Base-by-base conservation (phyloP, 495 filamentous ascomycete genomes). In the Chlorociboria aeruginascens region DNA sequence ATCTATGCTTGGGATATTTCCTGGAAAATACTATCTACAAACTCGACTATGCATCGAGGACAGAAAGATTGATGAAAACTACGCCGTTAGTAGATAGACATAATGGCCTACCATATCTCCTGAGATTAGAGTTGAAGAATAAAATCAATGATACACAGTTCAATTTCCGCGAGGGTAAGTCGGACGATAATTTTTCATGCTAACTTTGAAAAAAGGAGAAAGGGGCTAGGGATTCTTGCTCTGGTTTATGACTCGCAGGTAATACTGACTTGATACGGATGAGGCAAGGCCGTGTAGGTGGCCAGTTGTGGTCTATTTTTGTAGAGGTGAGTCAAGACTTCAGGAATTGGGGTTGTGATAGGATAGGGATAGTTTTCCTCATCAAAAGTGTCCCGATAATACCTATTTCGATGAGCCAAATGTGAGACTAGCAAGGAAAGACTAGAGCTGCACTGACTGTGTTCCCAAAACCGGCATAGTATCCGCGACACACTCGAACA, bases 271-370 rank as follows among this genome's bases (percentile, higher is more conserved):
- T 61, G 11, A 47, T 52, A 34, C 53, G 57, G 20, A 52, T 62
- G 52, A 44, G 48, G 41, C 33, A 49, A 2, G 60, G 60, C 0
- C 49, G 49, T 43, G 39, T 58, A 13, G 60, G 57, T 0, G 60
- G 64, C 1, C 61, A 65, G 41, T 69, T 68, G 43, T 68, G 66
- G 65, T 63, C 58, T 43, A 57, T 59, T n/a, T n/a, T n/a, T n/a
- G n/a, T n/a, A n/a, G n/a, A n/a, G n/a, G n/a, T n/a, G n/a, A n/a
- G n/a, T n/a, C n/a, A n/a, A n/a, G n/a, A n/a, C n/a, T n/a, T n/a
- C n/a, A n/a, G n/a, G n/a, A n/a, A n/a, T n/a, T n/a, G n/a, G n/a
- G n/a, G n/a, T n/a, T n/a, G n/a, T n/a, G n/a, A n/a, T n/a, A n/a
- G n/a, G n/a, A n/a, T n/a, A n/a, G n/a, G n/a, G n/a, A n/a, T n/a